A percentile compares a stretch with the other conserved stretches of the same genome.
Conservation (phyloP, 1,139 yeast species). For the Komagataea norvegica region DNA sequence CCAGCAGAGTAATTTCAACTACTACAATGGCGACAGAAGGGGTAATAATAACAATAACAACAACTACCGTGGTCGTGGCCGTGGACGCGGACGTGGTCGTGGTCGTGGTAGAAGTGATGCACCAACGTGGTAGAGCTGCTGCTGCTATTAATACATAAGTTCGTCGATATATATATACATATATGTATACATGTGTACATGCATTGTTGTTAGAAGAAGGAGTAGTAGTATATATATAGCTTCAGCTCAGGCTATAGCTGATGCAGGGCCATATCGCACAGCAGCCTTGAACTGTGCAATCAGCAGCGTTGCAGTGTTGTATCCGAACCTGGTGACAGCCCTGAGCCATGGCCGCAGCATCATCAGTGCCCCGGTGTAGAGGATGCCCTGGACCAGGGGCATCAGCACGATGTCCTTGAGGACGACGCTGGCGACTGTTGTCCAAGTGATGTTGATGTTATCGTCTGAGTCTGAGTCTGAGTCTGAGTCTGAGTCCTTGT, state of each 20-base stretch:
- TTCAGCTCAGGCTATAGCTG: neutral
- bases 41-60: neutral
- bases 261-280: slow-evolving; percentile 7
- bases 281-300: slow-evolving; percentile 14
- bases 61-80: slow-evolving; percentile 3
- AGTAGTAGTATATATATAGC: neutral
- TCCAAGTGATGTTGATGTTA: slow-evolving; percentile 43
- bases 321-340: slow-evolving; percentile 5
- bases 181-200: neutral
- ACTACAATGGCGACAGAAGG: slow-evolving; percentile 18
- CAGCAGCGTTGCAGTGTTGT: slow-evolving; percentile 2
- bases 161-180: neutral
- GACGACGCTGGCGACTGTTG: slow-evolving; percentile 49
- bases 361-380: slow-evolving; percentile 40
- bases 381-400: slow-evolving; percentile 61
- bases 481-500: no score
- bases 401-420: slow-evolving; percentile 60
- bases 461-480: no score
- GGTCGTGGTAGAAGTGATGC: slow-evolving; percentile 21
- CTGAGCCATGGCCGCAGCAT: slow-evolving; percentile 39
- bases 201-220: no score
- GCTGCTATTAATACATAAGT: no score
- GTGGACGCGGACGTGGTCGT: slow-evolving; percentile 30
- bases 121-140: neutral
- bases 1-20: slow-evolving; percentile 29